Percentiles rank a stretch among this genome's conserved stretches.
Conservation (phyloP, 345 rosid species). For the Chamaenerion angustifolium region DNA sequence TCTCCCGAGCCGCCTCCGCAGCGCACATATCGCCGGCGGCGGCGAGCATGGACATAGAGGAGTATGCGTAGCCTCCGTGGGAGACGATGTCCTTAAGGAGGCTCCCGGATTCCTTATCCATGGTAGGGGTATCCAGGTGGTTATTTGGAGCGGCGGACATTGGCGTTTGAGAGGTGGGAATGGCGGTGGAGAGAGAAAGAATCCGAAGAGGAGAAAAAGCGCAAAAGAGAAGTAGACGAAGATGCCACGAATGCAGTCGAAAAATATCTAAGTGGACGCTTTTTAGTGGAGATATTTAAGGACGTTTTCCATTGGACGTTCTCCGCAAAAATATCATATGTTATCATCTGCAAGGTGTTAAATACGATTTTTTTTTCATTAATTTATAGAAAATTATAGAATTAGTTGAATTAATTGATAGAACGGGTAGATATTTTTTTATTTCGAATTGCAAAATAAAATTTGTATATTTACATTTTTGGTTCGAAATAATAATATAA, state of each 20-base stretch:
- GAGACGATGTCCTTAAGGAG: constrained; percentile 54
- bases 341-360: too few relatives aligned
- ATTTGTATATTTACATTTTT: too few relatives aligned
- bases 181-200: not conserved
- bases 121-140: constrained; percentile 45
- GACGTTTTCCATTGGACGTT: too few relatives aligned
- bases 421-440: too few relatives aligned
- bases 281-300: not conserved
- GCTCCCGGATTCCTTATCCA: constrained; percentile 44
- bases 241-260: not conserved
- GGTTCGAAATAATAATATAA: too few relatives aligned
- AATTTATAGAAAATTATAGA: too few relatives aligned
- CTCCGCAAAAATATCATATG: too few relatives aligned
- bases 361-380: too few relatives aligned
- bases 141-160: constrained; percentile 9
- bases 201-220: not conserved
- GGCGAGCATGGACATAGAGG: constrained; percentile 59
- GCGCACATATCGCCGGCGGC: constrained; percentile 63
- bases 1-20: constrained; percentile 90
- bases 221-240: not conserved
- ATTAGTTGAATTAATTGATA: too few relatives aligned
- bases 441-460: too few relatives aligned
- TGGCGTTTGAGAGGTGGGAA: constrained; percentile 12
- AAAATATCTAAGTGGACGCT: not conserved
- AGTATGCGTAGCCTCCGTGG: constrained; percentile 80